Evolutionary conservation across 305 asterid genomes (phyloP).

Genomic region (Solanum chacoense): DNA sequence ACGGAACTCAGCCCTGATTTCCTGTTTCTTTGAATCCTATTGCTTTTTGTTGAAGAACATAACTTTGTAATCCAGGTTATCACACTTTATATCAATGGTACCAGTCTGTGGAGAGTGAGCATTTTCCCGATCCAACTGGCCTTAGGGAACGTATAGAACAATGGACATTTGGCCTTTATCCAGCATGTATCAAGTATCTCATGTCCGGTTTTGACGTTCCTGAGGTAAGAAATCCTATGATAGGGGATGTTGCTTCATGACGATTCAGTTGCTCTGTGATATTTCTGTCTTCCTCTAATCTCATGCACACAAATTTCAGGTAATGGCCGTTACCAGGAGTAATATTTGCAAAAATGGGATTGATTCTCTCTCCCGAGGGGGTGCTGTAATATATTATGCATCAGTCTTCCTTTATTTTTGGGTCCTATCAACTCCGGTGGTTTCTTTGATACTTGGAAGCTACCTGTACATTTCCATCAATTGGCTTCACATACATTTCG

Average conservation of each 20-base stretch:
- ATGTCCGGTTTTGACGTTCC: slow-evolving; percentile 99
- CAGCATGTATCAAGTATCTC: slow-evolving; percentile 95
- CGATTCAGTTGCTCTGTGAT: background rate
- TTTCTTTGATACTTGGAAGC: slow-evolving; percentile 90
- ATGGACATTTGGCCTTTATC: slow-evolving; percentile 97
- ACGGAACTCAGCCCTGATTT: background rate
- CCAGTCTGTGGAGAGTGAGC: slow-evolving; percentile 74
- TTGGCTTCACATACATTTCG: slow-evolving; percentile 97
- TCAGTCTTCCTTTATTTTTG: slow-evolving; percentile 93
- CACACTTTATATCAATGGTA: slow-evolving; percentile 96
- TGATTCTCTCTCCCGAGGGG: slow-evolving; percentile 76
- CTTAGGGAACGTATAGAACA: slow-evolving; percentile 90
- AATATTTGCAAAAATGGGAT: slow-evolving; percentile 82
- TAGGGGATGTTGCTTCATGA: background rate
- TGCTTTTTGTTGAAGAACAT: background rate
- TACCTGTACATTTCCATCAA: slow-evolving; percentile 91
- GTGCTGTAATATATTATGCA: slow-evolving; percentile 78
- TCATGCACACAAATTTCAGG: slow-evolving; percentile 33
- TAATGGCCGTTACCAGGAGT: slow-evolving; percentile 88
- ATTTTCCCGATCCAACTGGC: slow-evolving; percentile 96
- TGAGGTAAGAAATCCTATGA: slow-evolving; percentile 37
- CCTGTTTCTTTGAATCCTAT: slow-evolving; percentile 4
- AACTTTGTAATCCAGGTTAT: slow-evolving; percentile 39
- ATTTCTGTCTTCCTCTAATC: background rate
- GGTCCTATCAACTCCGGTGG: slow-evolving; percentile 97